Base-by-base conservation (phyloP, 129 eudicot species). In the Saposhnikovia divaricata region DNA sequence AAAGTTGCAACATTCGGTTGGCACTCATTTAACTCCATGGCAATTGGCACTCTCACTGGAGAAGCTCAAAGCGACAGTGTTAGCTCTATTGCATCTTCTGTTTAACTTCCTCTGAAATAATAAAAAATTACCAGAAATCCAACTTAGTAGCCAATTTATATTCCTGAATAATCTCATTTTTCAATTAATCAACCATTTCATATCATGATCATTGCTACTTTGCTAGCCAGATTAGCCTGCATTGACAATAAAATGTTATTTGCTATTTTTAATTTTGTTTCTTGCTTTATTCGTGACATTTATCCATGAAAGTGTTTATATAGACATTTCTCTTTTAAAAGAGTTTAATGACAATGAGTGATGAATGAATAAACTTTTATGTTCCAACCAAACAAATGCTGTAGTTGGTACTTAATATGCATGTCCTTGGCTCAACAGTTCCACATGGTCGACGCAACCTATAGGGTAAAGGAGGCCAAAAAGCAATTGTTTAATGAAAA, bases 381-480 rank as follows among this genome's bases (percentile, higher is more conserved):
- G 13, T 45, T 45, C 48, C 57, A 15, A 71, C 25, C 27, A 37
- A 7, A 25, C 42, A 45, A 18, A 74, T 57, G 28, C 7, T 63
- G 23, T 45, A 65, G n/a, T n/a, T n/a, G n/a, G n/a, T n/a, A n/a
- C n/a, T 55, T 43, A 70, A 19, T 72, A 63, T 47, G 69, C 43
- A 25, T 48, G 39, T 50, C 40, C 48, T 81, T 75, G 68, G 74
- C 61, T 46, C 28, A 55, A 81, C 87, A 94, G 97, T 87, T 85
- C 83, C 96, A 92, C 89, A 87, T 92, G 96, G 90, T 90, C 48
- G 97, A 94, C 85, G 97, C 93, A 55, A 85, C 89, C 43, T 85
- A 91, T 61, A 89, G 81, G 88, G 98, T 94, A 77, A 94, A 87
- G 72, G 97, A 90, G 72, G 97, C 96, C 3, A 90, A 59, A 77